These are phyloP conservation scores for Platanthera guangdongensis DNA, from an alignment of 106 monocot species.

Conservation along the genomic window DNA sequence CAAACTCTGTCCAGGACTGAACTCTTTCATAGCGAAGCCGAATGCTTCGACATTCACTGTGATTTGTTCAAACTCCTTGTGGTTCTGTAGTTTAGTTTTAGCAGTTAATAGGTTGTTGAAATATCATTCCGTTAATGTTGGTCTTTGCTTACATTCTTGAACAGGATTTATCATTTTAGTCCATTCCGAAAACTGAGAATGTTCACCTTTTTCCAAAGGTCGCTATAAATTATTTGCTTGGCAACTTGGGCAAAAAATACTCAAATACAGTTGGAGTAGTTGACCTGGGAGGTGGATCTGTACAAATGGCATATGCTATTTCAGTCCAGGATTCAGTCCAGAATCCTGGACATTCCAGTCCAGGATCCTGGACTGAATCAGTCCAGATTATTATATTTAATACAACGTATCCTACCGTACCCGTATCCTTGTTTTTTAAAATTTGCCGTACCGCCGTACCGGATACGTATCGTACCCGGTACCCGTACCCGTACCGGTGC, in stretches of 20 bases:
- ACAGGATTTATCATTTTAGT: neutral
- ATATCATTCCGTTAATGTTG: neutral
- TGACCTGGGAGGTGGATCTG: conserved; percentile 68
- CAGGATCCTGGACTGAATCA: too few species aligned
- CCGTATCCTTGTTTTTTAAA: too few species aligned
- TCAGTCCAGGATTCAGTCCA: too few species aligned
- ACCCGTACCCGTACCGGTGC: too few species aligned
- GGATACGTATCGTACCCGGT: too few species aligned
- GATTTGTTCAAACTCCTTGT: neutral
- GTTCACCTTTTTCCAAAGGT: conserved; percentile 21
- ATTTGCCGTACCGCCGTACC: too few species aligned
- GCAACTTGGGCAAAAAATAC: conserved; percentile 48
- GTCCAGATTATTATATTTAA: too few species aligned
- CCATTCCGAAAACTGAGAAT: neutral
- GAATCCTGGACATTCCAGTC: too few species aligned
- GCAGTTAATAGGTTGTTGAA: neutral
- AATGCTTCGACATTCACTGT: too few species aligned
- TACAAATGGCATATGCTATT: conserved; percentile 80
- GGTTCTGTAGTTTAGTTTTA: neutral
- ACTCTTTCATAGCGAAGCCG: too few species aligned
- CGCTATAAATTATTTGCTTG: conserved; percentile 60
- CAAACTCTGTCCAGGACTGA: too few species aligned
- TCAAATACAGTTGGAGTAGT: conserved; percentile 62
- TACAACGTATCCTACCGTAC: too few species aligned
- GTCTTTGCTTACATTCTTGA: neutral